phyloP scores from a whole-genome alignment of 2,329 filamentous ascomycete genomes.

The Colletotrichum spaethianum region DNA sequence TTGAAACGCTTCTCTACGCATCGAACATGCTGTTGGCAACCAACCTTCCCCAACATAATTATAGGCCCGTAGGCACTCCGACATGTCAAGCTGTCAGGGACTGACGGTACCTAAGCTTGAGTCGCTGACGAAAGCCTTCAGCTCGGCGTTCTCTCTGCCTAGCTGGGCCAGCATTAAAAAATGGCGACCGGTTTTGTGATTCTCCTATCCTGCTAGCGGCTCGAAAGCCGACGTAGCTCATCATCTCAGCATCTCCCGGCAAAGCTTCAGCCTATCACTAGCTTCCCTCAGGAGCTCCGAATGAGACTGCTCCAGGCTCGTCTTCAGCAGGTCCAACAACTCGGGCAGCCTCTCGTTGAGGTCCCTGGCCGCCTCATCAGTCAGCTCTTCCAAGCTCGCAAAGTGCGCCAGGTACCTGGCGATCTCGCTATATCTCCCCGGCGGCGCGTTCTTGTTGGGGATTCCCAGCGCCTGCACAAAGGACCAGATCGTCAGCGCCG shows the following conservation, averaged over 20 bases:
- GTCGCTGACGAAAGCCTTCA: background rate
- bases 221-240: background rate
- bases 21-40: background rate
- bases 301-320: constrained; percentile 60
- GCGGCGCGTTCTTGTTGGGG: constrained; percentile 27
- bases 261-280: constrained; percentile 77
- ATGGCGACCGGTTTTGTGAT: background rate
- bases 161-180: background rate
- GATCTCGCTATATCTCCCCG: constrained; percentile 50
- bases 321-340: constrained; percentile 59
- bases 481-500: constrained; percentile 87
- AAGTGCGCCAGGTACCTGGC: constrained; percentile 70
- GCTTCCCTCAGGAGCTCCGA: constrained; percentile 85
- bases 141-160: background rate
- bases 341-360: constrained; percentile 70
- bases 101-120: background rate
- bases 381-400: constrained; percentile 79
- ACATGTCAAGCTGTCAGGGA: background rate
- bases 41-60: background rate
- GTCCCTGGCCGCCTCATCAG: constrained; percentile 75
- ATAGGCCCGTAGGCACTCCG: background rate
- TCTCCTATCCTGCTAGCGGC: background rate
- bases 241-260: constrained; percentile 67
- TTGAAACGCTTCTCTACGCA: background rate
- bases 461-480: constrained; percentile 84